A percentile compares a stretch with the other conserved stretches of the same genome.
Evolutionary conservation across 192 early-diverging fungal genomes (phyloP).

Genomic region (Coemansia guatemalensis): DNA sequence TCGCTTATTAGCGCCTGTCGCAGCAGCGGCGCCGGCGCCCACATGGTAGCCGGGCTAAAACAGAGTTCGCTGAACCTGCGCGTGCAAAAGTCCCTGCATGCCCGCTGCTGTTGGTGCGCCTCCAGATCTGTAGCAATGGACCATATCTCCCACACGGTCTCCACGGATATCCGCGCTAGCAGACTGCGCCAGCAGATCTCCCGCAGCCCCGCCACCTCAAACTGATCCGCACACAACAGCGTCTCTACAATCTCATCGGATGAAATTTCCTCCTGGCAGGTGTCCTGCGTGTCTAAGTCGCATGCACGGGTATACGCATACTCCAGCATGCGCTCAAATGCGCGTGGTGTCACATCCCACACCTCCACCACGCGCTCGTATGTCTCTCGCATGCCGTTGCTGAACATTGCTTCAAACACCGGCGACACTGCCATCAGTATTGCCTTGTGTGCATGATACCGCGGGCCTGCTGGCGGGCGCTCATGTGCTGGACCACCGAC

Average conservation of each 20-base stretch:
- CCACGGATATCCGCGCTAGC: constrained; percentile 13
- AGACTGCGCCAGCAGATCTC: constrained; percentile 47
- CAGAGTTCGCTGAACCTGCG: constrained; percentile 44
- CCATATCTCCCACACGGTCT: constrained; percentile 54
- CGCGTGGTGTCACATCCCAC: constrained; percentile 50
- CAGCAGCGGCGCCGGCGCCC: constrained; percentile 42
- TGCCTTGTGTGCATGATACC: constrained; percentile 55
- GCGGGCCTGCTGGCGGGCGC: constrained; percentile 14
- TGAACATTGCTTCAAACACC: constrained; percentile 58
- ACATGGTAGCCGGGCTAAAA: constrained; percentile 25
- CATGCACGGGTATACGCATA: constrained; percentile 49
- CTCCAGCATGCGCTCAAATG: constrained; percentile 50
- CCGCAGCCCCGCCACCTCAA: constrained; percentile 35
- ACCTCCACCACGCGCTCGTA: constrained; percentile 47
- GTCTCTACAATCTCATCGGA: constrained; percentile 49
- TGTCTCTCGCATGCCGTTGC: constrained; percentile 61
- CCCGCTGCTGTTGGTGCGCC: constrained; percentile 23
- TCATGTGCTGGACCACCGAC: constrained; percentile 13
- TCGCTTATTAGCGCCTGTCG: constrained; percentile 43
- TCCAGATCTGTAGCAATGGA: constrained; percentile 41
- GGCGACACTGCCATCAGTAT: constrained; percentile 55
- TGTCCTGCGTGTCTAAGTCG: constrained; percentile 14
- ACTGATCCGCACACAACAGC: constrained; percentile 50
- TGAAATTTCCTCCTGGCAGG: constrained; percentile 11
- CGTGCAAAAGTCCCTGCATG: constrained; percentile 36